Base-by-base conservation (phyloP, 257 asterid genomes). In the Fraxinus excelsior region DNA sequence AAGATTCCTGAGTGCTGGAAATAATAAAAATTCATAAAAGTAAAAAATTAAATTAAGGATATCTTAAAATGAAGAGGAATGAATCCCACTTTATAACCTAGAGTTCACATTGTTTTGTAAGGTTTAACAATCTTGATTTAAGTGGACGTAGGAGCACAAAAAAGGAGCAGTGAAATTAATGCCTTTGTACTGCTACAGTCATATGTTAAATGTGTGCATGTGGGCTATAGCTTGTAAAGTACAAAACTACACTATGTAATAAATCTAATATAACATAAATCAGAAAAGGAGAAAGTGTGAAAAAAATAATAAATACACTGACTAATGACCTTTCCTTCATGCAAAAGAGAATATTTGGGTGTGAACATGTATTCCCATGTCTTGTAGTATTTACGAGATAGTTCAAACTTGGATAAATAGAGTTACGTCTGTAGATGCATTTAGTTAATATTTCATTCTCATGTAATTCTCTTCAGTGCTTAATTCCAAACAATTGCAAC, bases 1-100 rank as follows among this genome's bases (percentile, higher is more conserved):
- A 85, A 67, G 78, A 93, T 70, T 70, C 97, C 98, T 34, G 92
- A 85, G 76, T 93, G 98, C 98, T 93, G 94, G 77, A 78, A 76
- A 80, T 67, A 76, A 58, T 34, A 69, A 35, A 80, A 35, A 21
- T 44, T 68, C 64, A 72, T 13, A 38, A 74, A 42, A 23, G 25
- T 35, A 29, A 66, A 76, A 31, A 34, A 68, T 34, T 37, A 37
- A 64, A 77, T 75, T 19, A 44, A 71, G 14, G 53, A 34, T 35
- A 51, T 67, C 16, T 67, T 71, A 23, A 64, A 56, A n/a, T 7
- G 26, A n/a, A 53, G 64, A 19, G 64, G 56, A 46, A 13, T 46
- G 56, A 53, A 19, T 53, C 64, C 11, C n/a, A 9, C 65, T n/a
- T n/a, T 56, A n/a, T 5, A 56, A 56, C 28, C 21, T n/a, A 56